A percentile compares a stretch with the other conserved stretches of the same genome.
phyloP scores from a whole-genome alignment of 306 rosid genomes.

The Senna siamea region DNA sequence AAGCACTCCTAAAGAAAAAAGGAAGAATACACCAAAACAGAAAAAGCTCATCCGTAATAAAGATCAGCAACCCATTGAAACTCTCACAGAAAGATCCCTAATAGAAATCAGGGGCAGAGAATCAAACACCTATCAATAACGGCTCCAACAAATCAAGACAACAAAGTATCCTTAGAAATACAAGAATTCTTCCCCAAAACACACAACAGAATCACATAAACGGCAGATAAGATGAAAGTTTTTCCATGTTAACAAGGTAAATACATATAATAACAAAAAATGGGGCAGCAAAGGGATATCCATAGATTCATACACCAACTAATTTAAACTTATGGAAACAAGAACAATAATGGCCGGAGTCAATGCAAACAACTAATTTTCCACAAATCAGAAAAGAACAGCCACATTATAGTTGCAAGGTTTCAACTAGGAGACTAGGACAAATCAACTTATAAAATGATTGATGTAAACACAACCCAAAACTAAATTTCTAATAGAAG shows the following conservation, averaged over 20 bases:
- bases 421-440: neutral
- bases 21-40: neutral
- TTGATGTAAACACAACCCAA: neutral
- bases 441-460: neutral
- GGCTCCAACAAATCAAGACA: neutral
- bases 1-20: neutral
- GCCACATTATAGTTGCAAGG: neutral
- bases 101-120: neutral
- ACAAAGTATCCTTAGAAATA: neutral
- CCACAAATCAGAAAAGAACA: neutral
- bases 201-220: neutral
- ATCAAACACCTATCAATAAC: neutral
- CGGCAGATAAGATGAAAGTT: neutral
- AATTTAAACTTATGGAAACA: neutral
- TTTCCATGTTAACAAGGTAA: neutral
- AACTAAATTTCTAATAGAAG: neutral
- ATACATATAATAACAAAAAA: neutral
- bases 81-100: neutral
- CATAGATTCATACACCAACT: neutral
- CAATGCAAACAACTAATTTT: slow-evolving; percentile 3
- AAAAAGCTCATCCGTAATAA: neutral
- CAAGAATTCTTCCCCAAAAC: neutral
- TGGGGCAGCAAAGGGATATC: neutral
- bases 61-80: neutral
- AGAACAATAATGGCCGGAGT: neutral